Evolutionary conservation across 139 green algal species (phyloP).

Genomic region (Chlorella ohadii): DNA sequence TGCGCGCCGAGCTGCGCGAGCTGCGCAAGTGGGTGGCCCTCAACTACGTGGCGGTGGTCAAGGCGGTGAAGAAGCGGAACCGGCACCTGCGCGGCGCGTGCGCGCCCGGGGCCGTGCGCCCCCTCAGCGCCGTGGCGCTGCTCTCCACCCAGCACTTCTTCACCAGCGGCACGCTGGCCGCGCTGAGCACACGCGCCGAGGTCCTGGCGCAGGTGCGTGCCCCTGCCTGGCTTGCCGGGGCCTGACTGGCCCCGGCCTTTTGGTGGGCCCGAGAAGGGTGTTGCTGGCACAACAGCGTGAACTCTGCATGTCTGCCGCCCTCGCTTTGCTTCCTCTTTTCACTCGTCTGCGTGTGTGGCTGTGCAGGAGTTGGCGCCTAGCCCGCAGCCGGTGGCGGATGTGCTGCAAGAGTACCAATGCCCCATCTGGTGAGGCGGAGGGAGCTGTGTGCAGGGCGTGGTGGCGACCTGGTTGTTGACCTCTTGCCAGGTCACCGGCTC

Average conservation of each 20-base stretch:
- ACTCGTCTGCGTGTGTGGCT: background rate
- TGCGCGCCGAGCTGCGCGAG: slow-evolving; percentile 45
- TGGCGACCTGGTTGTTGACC: too few species aligned
- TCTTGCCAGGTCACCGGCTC: too few species aligned
- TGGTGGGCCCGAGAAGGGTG: too few species aligned
- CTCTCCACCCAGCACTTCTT: slow-evolving; percentile 83
- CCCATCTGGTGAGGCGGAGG: slow-evolving; percentile 69
- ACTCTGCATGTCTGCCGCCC: too few species aligned
- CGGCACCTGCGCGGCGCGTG: slow-evolving; percentile 54
- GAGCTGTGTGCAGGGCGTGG: too few species aligned
- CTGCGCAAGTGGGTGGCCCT: slow-evolving; percentile 82
- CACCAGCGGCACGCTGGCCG: slow-evolving; percentile 74
- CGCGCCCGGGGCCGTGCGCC: background rate
- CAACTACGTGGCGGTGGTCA: slow-evolving; percentile 88
- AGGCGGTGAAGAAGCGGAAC: slow-evolving; percentile 90
- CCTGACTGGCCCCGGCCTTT: too few species aligned
- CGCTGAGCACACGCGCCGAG: slow-evolving; percentile 71
- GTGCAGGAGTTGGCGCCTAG: slow-evolving; percentile 21
- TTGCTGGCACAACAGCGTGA: too few species aligned
- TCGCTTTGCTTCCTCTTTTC: background rate
- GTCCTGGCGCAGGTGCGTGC: slow-evolving; percentile 49
- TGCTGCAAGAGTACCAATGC: slow-evolving; percentile 74
- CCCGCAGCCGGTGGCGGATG: background rate
- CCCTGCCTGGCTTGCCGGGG: background rate
- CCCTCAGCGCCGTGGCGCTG: slow-evolving; percentile 61